phyloP scores from a whole-genome alignment of 805 yeast genomes.

The Saccharomycopsis babjevae region DNA sequence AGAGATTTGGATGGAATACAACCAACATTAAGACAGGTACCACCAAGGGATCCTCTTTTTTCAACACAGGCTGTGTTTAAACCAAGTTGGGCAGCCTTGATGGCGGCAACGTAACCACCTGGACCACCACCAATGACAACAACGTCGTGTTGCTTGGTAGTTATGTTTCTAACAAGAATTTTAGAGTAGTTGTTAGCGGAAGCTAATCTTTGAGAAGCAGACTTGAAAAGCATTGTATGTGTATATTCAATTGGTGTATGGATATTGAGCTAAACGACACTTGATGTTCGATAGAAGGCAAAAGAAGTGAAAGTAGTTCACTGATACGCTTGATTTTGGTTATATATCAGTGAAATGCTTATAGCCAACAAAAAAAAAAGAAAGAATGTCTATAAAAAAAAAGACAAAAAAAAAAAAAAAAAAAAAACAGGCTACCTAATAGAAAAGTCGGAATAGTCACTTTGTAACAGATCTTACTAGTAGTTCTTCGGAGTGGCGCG shows the following conservation, averaged over 20 bases:
- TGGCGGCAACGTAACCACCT: conserved; percentile 98
- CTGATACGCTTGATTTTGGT: no score
- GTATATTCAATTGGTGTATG: neutral
- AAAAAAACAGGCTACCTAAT: no score
- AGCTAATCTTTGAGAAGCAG: neutral
- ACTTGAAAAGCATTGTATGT: conserved; percentile 6
- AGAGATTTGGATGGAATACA: conserved; percentile 97
- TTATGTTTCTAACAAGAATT: conserved; percentile 13
- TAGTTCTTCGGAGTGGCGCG: no score
- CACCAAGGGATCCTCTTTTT: conserved; percentile 93
- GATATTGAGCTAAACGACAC: neutral
- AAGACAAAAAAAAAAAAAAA: no score
- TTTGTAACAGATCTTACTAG: no score
- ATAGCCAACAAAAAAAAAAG: no score
- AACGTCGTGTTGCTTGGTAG: conserved; percentile 65
- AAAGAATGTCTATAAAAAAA: no score
- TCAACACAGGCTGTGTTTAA: conserved; percentile 92
- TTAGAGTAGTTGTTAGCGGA: conserved; percentile 14
- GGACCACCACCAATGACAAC: conserved; percentile 99
- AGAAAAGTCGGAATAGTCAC: no score
- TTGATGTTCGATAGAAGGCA: no score
- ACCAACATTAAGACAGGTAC: conserved; percentile 97
- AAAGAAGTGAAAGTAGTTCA: no score
- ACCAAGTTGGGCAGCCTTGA: conserved; percentile 96
- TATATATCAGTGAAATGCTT: no score